A percentile compares a stretch with the other conserved stretches of the same genome.
Evolutionary conservation across 768 basidiomycete species (phyloP).

Genomic region (Daedaleopsis nitida): DNA sequence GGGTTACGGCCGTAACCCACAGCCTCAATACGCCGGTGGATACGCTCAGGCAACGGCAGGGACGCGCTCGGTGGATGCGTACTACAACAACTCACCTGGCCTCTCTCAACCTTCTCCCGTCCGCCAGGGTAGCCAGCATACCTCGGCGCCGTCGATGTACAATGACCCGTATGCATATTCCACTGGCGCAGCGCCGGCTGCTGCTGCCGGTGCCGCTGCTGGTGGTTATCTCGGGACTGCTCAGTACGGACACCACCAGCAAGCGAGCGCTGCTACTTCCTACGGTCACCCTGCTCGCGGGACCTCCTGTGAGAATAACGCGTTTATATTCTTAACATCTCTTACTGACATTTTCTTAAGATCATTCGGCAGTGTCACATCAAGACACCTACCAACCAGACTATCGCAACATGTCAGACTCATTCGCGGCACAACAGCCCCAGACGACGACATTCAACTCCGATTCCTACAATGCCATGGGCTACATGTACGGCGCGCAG

Average conservation of each 20-base stretch:
- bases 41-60: slow-evolving; percentile 69
- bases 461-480: slow-evolving; percentile 44
- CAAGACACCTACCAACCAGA: slow-evolving; percentile 50
- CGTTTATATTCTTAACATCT: slow-evolving; percentile 13
- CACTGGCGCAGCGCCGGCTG: slow-evolving; percentile 18
- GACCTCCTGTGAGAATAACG: slow-evolving; percentile 52
- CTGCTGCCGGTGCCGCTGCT: slow-evolving; percentile 19
- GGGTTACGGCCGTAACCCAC: slow-evolving; percentile 27
- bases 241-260: slow-evolving; percentile 36
- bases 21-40: slow-evolving; percentile 46
- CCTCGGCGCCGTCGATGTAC: slow-evolving; percentile 44
- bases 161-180: slow-evolving; percentile 34
- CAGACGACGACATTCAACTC: slow-evolving; percentile 33
- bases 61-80: slow-evolving; percentile 74
- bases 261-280: slow-evolving; percentile 29
- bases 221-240: slow-evolving; percentile 39
- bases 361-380: slow-evolving; percentile 55
- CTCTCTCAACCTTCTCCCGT: slow-evolving; percentile 22
- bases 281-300: slow-evolving; percentile 60
- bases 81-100: slow-evolving; percentile 49
- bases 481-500: slow-evolving; percentile 18
- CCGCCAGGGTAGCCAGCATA: slow-evolving; percentile 41
- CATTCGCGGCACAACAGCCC: slow-evolving; percentile 41
- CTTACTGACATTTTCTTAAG: slow-evolving; percentile 32
- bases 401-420: slow-evolving; percentile 41